Conservation (phyloP, 2,329 filamentous ascomycete genomes). For the Aureobasidium sp. region DNA sequence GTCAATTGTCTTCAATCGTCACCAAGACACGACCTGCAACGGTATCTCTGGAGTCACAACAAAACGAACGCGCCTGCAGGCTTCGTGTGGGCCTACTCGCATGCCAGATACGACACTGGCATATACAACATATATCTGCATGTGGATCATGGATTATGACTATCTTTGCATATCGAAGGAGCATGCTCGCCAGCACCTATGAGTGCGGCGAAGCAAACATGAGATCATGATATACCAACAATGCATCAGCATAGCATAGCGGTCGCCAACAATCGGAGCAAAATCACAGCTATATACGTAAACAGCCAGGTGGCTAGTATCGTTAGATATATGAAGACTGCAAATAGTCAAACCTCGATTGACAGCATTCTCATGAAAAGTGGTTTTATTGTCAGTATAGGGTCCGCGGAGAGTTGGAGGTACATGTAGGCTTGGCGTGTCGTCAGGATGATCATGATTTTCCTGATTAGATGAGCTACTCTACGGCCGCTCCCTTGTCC, state of each 20-base stretch:
- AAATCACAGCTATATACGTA: not conserved
- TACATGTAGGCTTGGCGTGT: not conserved
- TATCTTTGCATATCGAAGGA: not conserved
- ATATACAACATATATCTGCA: not conserved
- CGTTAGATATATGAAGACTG: no score
- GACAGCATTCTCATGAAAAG: no score
- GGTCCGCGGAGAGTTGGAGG: not conserved
- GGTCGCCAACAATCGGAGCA: not conserved
- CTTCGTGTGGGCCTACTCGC: not conserved
- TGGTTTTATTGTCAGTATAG: no score
- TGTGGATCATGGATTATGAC: no score
- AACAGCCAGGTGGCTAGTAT: not conserved
- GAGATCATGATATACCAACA: not conserved
- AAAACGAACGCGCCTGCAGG: not conserved
- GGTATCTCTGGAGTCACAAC: not conserved
- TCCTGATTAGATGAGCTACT: constrained; percentile 5
- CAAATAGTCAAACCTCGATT: no score
- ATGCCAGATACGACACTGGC: not conserved
- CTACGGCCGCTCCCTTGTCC: not conserved
- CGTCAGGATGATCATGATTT: constrained; percentile 9
- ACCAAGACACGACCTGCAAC: not conserved
- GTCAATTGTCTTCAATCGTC: not conserved
- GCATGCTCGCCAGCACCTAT: no score
- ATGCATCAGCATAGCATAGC: not conserved
- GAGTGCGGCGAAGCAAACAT: not conserved